Conservation (phyloP, 352 stramenopile species). For the Pythium dissimile region DNA sequence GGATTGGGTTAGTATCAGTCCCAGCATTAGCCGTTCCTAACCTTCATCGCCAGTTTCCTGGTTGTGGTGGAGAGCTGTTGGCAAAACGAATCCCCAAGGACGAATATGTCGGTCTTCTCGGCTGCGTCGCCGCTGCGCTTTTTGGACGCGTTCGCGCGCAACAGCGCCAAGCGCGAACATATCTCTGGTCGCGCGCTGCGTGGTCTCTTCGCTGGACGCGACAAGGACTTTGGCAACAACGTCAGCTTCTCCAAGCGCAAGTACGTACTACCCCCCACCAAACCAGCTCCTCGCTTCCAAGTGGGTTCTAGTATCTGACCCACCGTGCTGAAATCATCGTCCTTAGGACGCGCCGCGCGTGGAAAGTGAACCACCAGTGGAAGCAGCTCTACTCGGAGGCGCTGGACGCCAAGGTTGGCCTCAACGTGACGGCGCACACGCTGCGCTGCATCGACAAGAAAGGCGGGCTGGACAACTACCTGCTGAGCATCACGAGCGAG, state of each 20-base stretch:
- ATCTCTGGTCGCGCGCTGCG: conserved; percentile 72
- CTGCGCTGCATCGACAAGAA: conserved; percentile 92
- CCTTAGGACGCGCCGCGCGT: conserved; percentile 86
- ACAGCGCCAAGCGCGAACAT: conserved; percentile 57
- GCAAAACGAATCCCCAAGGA: not conserved
- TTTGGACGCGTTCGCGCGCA: conserved; percentile 56
- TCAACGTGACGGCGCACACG: conserved; percentile 92
- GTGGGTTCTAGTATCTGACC: too few relatives aligned
- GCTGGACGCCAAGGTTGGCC: conserved; percentile 90
- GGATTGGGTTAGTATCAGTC: too few relatives aligned
- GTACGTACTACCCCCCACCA: too few relatives aligned
- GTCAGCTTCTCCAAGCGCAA: conserved; percentile 92
- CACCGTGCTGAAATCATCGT: too few relatives aligned
- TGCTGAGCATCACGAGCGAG: conserved; percentile 88
- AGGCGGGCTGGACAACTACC: conserved; percentile 93
- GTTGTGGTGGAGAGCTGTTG: too few relatives aligned
- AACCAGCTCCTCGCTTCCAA: too few relatives aligned
- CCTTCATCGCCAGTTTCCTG: too few relatives aligned
- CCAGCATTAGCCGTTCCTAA: too few relatives aligned
- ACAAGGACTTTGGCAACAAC: conserved; percentile 94
- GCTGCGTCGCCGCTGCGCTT: conserved; percentile 44
- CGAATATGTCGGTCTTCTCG: conserved; percentile 32
- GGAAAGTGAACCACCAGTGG: conserved; percentile 93
- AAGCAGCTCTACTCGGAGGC: conserved; percentile 88
- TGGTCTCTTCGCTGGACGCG: conserved; percentile 92